Conservation (phyloP, 345 rosid genomes). For the Salix dunnii region DNA sequence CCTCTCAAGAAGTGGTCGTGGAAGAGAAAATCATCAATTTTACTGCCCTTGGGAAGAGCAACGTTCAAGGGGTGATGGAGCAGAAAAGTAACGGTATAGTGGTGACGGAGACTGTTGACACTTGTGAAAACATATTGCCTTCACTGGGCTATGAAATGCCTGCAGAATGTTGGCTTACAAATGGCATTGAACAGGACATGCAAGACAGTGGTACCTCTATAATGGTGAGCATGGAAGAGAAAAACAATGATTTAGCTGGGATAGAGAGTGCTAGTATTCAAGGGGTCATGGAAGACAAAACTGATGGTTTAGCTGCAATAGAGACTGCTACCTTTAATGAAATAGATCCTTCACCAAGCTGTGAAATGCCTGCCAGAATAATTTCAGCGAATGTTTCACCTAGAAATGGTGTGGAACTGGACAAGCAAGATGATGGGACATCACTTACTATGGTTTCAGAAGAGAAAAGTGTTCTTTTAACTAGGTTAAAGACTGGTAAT, state of each 20-base stretch:
- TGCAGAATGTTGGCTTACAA: slow-evolving; percentile 9
- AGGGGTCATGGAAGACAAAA: slow-evolving; percentile 16
- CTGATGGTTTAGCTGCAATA: neutral
- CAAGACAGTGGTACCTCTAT: neutral
- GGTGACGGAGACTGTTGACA: neutral
- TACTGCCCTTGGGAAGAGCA: neutral
- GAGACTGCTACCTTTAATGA: neutral
- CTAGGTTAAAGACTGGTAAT: neutral
- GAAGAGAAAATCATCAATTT: neutral
- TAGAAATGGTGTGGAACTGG: slow-evolving; percentile 3
- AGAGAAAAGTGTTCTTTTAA: neutral
- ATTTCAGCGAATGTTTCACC: slow-evolving; percentile 2
- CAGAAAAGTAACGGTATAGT: slow-evolving; percentile 12
- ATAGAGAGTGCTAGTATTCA: neutral
- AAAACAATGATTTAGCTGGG: neutral
- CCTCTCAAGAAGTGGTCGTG: neutral
- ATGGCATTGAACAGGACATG: neutral
- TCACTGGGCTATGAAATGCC: slow-evolving; percentile 10
- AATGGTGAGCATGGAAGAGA: neutral
- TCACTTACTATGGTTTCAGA: neutral
- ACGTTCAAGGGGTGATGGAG: neutral
- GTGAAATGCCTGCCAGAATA: slow-evolving; percentile 11
- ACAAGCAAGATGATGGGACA: slow-evolving; percentile 3
- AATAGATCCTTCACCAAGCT: neutral
- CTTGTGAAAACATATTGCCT: neutral